phyloP scores from a whole-genome alignment of 2,329 filamentous ascomycete genomes.

The Simplicillium sp. region DNA sequence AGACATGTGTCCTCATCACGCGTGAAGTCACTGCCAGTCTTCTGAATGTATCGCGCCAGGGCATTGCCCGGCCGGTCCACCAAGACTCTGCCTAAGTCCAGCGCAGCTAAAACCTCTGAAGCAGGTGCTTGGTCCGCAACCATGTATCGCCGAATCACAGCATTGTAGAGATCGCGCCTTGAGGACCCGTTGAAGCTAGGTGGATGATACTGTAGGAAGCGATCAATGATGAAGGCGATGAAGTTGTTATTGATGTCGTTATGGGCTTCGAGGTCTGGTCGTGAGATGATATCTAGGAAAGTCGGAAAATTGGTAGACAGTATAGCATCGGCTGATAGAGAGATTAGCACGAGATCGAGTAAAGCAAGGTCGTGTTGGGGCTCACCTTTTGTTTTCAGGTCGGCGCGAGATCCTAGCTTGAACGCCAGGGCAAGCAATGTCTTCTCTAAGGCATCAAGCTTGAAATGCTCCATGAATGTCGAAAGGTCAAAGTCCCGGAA shows the following conservation, averaged over 20 bases:
- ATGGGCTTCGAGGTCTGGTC: conserved; percentile 51
- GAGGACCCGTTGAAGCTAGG: conserved; percentile 73
- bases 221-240: conserved; percentile 72
- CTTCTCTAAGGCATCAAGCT: conserved; percentile 80
- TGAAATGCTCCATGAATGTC: conserved; percentile 93
- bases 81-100: conserved; percentile 60
- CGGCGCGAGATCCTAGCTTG: conserved; percentile 68
- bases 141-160: conserved; percentile 59
- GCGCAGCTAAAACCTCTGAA: conserved; percentile 57
- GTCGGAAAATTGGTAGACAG: conserved; percentile 68
- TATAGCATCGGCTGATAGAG: conserved; percentile 69
- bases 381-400: conserved; percentile 83
- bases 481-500: conserved; percentile 96
- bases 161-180: conserved; percentile 59
- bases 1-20: conserved; percentile 60
- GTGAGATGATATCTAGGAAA: conserved; percentile 69
- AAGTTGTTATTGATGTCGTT: conserved; percentile 60
- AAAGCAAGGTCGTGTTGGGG: conserved; percentile 14
- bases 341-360: conserved; percentile 30
- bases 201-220: conserved; percentile 78
- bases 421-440: conserved; percentile 82
- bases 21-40: conserved; percentile 65
- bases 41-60: conserved; percentile 61
- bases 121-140: conserved; percentile 56
- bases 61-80: conserved; percentile 46